phyloP scores from a whole-genome alignment of 2,329 filamentous ascomycete genomes.

The Erysiphe pulchra region DNA sequence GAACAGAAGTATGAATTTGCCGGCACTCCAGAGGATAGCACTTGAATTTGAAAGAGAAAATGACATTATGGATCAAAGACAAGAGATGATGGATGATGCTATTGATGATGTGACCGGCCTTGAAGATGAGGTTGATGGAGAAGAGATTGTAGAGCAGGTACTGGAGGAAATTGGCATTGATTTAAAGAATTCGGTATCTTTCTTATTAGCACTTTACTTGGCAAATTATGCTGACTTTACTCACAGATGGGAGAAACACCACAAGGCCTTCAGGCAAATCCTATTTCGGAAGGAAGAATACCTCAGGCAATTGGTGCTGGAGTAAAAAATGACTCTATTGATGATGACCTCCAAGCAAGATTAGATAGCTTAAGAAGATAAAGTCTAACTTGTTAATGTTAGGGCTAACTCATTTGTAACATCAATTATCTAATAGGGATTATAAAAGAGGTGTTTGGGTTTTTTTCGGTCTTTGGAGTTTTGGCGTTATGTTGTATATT shows the following conservation, averaged over 20 bases:
- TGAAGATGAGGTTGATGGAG: constrained; percentile 75
- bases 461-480: too few species aligned
- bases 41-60: constrained; percentile 99
- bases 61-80: constrained; percentile 95
- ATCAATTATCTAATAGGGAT: too few species aligned
- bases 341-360: constrained; percentile 82
- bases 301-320: constrained; percentile 66
- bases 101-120: constrained; percentile 92
- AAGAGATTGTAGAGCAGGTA: constrained; percentile 91
- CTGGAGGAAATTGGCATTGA: constrained; percentile 93
- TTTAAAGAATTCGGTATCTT: constrained; percentile 60
- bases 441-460: too few species aligned
- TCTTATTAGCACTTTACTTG: background rate
- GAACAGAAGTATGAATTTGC: constrained; percentile 95
- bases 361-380: constrained; percentile 45
- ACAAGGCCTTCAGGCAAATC: constrained; percentile 48
- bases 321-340: constrained; percentile 29
- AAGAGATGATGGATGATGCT: constrained; percentile 99
- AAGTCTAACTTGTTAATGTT: background rate
- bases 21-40: constrained; percentile 79
- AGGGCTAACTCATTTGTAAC: too few species aligned
- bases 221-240: constrained; percentile 2
- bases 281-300: constrained; percentile 49
- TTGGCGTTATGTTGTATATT: too few species aligned
- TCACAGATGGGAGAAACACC: constrained; percentile 74